phyloP scores from a whole-genome alignment of 306 rosid genomes.

The Gynostemma pentaphyllum region DNA sequence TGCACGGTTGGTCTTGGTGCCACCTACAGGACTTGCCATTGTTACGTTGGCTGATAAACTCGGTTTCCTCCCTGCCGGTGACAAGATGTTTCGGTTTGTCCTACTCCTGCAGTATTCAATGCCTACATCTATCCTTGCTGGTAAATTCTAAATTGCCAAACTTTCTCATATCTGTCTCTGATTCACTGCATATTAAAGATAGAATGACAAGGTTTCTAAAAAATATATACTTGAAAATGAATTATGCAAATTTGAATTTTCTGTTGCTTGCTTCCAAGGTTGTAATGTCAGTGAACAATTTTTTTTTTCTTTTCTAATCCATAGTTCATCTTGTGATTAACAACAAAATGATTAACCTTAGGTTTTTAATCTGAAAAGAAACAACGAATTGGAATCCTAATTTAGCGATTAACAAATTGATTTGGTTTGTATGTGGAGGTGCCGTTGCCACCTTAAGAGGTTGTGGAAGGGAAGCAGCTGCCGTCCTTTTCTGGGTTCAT shows the following conservation, averaged over 20 bases:
- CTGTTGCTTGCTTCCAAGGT: too few species aligned
- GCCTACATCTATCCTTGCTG: slow-evolving; percentile 87
- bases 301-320: too few species aligned
- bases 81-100: slow-evolving; percentile 76
- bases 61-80: slow-evolving; percentile 72
- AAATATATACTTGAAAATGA: too few species aligned
- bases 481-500: slow-evolving; percentile 83
- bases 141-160: slow-evolving; percentile 20
- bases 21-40: slow-evolving; percentile 73
- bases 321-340: too few species aligned
- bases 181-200: too few species aligned
- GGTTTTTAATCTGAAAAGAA: background rate
- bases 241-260: too few species aligned
- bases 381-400: background rate
- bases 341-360: too few species aligned
- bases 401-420: background rate
- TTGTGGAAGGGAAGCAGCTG: slow-evolving; percentile 88
- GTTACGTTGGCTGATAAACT: slow-evolving; percentile 79
- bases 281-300: too few species aligned
- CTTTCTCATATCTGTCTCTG: too few species aligned
- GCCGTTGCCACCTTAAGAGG: slow-evolving; percentile 94
- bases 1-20: slow-evolving; percentile 60
- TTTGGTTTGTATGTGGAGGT: slow-evolving; percentile 22
- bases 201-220: too few species aligned
- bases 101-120: slow-evolving; percentile 87